Conservation (phyloP, 805 yeast genomes). For the Saccharomycopsis fibuligera region DNA sequence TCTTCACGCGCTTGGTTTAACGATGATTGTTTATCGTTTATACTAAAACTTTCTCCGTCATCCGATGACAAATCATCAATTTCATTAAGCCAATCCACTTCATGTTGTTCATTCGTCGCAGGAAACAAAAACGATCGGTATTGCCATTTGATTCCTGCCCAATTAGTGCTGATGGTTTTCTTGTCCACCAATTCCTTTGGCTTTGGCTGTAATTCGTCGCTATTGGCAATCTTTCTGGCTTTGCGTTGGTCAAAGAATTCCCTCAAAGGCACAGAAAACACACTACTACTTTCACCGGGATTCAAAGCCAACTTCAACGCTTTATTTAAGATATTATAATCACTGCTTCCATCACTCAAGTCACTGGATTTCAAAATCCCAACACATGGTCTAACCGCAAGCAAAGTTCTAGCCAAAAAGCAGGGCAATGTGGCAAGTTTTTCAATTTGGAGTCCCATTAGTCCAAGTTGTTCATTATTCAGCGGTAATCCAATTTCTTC, state of each 20-base stretch:
- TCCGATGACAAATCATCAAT: conserved; percentile 56
- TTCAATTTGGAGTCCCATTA: conserved; percentile 54
- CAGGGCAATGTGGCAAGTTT: conserved; percentile 63
- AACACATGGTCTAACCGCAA: conserved; percentile 78
- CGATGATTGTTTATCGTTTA: not conserved
- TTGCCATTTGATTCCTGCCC: conserved; percentile 73
- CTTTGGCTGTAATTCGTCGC: too few relatives aligned
- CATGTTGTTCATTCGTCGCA: conserved; percentile 40
- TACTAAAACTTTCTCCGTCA: conserved; percentile 32
- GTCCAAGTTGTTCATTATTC: conserved; percentile 37
- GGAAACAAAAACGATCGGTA: conserved; percentile 59
- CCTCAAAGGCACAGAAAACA: conserved; percentile 62
- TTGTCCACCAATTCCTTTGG: conserved; percentile 29
- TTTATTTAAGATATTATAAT: conserved; percentile 17
- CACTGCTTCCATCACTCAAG: not conserved
- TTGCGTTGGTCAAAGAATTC: conserved; percentile 41
- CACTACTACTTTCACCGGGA: conserved; percentile 70
- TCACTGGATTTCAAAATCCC: conserved; percentile 44
- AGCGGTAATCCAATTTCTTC: conserved; percentile 79
- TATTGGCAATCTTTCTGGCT: conserved; percentile 14
- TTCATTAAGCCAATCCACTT: conserved; percentile 57
- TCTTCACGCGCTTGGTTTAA: conserved; percentile 17
- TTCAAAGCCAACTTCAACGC: conserved; percentile 42
- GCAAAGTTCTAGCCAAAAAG: conserved; percentile 72
- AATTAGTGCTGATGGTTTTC: conserved; percentile 35